Base-by-base conservation (phyloP, 148 eudicot species). In the Pharnaceum exiguum region DNA sequence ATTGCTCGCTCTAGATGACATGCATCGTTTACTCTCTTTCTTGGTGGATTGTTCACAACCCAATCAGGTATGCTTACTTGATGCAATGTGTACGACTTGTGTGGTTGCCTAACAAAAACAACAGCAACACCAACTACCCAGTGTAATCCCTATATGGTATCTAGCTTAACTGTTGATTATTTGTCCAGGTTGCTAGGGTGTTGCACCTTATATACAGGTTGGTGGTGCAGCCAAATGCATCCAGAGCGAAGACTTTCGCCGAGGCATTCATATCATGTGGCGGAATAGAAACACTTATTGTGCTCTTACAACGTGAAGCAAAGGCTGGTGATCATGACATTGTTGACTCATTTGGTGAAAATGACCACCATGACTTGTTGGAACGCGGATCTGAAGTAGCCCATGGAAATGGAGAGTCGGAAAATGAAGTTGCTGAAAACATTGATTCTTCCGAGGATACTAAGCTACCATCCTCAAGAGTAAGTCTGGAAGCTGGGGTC, bases 271-370 rank as follows among this genome's bases (percentile, higher is more conserved):
- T 89, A 64, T 83, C 96, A 51, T 83, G 87, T 63, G 96, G 99
- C 59, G 99, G 99, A 47, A 65, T 94, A 66, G 99, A 94, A 78
- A 83, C 99, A 71, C 82, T 94, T 46, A 96, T 94, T 80, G 96
- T 89, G 62, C 82, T 94, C 44, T 65, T 94, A 74, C 99, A 94
- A 72, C 82, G 86, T 51, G 96, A 89, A 73, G 86, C 95, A 60
- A 86, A 88, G 65, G 77, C 82, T 59, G 91, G 85, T 71, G 95
- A 94, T 63, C 56, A 31, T 62, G 83, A 73, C 66, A 42, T 59
- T 5, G 61, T 79, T 37, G 82, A 75, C 52, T 32, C 69, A 61
- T 59, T 71, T 36, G 31, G 64, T n/a, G 80, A 73, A 68, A 64
- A 62, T 43, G 71, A 74, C 45, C 71, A 63, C 33, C 55, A 51